A percentile compares a stretch with the other conserved stretches of the same genome.
Conservation (phyloP, 441 rosid species). For the Pelargonium myrrhifolium region DNA sequence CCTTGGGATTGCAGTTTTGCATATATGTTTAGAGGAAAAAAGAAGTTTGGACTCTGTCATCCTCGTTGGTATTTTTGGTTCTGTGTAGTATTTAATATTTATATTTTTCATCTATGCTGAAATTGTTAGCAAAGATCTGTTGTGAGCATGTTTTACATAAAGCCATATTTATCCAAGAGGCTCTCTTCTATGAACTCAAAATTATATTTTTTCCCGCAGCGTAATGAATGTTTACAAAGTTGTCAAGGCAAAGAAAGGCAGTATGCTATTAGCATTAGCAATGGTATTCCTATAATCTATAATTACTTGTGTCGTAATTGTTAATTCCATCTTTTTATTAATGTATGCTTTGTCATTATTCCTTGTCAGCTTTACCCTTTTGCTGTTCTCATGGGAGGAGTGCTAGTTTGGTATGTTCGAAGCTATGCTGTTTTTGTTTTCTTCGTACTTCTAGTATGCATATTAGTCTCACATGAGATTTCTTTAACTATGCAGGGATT, state of each 20-base stretch:
- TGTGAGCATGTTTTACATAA: neutral
- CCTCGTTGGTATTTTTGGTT: no score
- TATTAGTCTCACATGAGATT: slow-evolving; percentile 13
- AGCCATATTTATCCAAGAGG: neutral
- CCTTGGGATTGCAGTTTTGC: neutral
- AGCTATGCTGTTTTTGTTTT: neutral
- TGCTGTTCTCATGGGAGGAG: slow-evolving; percentile 60
- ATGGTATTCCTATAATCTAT: slow-evolving; percentile 43
- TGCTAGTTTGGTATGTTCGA: slow-evolving; percentile 58
- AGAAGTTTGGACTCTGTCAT: no score
- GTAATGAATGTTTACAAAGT: slow-evolving; percentile 60
- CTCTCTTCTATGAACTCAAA: slow-evolving; percentile 3
- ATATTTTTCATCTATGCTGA: no score
- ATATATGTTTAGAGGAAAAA: neutral
- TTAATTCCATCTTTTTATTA: slow-evolving; percentile 7
- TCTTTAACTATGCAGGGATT: slow-evolving; percentile 57
- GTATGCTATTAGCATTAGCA: slow-evolving; percentile 73
- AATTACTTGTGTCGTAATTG: neutral
- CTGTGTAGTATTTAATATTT: no score
- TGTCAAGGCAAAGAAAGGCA: slow-evolving; percentile 71
- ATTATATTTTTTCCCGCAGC: slow-evolving; percentile 36
- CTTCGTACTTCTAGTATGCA: slow-evolving; percentile 5
- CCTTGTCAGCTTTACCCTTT: slow-evolving; percentile 72
- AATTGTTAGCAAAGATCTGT: neutral
- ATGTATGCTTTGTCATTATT: slow-evolving; percentile 17